A percentile compares a stretch with the other conserved stretches of the same genome.
Evolutionary conservation across 2,329 filamentous ascomycete species (phyloP).

Genomic region (Phoma herbarum): DNA sequence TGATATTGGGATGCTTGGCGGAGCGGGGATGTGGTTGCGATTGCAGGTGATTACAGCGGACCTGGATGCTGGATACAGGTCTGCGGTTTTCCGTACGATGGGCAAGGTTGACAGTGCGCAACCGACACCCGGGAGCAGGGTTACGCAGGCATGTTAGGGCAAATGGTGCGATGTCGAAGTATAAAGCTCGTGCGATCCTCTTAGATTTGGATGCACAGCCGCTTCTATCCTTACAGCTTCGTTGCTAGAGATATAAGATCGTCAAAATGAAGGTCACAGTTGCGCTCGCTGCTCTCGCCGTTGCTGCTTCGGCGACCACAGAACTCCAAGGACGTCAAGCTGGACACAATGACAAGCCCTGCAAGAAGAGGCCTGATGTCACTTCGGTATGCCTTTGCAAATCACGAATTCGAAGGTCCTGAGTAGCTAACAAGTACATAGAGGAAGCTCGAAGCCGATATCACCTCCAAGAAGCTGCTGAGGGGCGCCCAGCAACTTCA

Average conservation of each 20-base stretch:
- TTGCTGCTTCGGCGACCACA: constrained; percentile 28
- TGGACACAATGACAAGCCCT: constrained; percentile 27
- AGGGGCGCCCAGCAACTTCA: constrained; percentile 46
- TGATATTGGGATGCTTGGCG: constrained; percentile 19
- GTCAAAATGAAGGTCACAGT: constrained; percentile 35
- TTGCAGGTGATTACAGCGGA: constrained; percentile 11
- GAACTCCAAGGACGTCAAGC: constrained; percentile 21
- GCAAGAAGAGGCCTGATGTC: constrained; percentile 32
- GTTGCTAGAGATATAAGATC: constrained; percentile 11
- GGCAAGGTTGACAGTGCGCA: constrained; percentile 5
- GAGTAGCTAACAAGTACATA: constrained; percentile 24
- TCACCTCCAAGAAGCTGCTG: constrained; percentile 40
- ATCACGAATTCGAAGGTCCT: not conserved
- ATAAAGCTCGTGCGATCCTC: constrained; percentile 12
- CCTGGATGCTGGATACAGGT: constrained; percentile 16
- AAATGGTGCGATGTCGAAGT: constrained; percentile 1
- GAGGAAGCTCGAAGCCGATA: constrained; percentile 40
- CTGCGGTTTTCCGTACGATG: constrained; percentile 7
- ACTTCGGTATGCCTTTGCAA: constrained; percentile 30
- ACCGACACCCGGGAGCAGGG: constrained; percentile 6
- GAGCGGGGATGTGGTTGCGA: constrained; percentile 8
- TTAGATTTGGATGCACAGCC: constrained; percentile 6
- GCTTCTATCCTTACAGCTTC: constrained; percentile 16
- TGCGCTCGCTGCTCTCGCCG: constrained; percentile 34
- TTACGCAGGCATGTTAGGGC: constrained; percentile 11